A percentile compares a stretch with the other conserved stretches of the same genome.
Conservation (phyloP, 805 yeast species). For the Yarrowia porcina region DNA sequence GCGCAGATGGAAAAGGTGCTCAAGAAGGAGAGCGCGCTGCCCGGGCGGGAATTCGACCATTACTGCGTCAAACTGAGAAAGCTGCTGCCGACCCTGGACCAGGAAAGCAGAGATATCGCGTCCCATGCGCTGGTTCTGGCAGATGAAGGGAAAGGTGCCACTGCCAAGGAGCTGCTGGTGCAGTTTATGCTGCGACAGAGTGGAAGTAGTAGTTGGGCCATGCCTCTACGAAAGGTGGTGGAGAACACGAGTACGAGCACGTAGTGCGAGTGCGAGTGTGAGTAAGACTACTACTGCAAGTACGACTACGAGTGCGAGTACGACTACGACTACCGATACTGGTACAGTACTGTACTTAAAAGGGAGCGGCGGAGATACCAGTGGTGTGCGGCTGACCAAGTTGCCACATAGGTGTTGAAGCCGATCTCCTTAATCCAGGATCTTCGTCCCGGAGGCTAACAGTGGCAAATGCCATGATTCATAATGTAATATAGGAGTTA, state of each 20-base stretch:
- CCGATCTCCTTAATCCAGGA: too few relatives aligned
- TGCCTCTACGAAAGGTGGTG: constrained; percentile 58
- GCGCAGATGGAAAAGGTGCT: background rate
- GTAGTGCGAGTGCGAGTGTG: too few relatives aligned
- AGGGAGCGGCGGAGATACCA: too few relatives aligned
- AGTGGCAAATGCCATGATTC: background rate
- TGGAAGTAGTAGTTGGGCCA: constrained; percentile 63
- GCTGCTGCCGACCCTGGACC: constrained; percentile 29
- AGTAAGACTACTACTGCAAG: too few relatives aligned
- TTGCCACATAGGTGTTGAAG: too few relatives aligned
- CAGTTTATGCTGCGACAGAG: constrained; percentile 57
- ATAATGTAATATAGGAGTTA: constrained; percentile 26
- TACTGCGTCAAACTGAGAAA: constrained; percentile 31
- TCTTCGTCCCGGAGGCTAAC: background rate
- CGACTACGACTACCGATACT: too few relatives aligned
- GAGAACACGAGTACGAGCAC: too few relatives aligned
- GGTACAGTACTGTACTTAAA: too few relatives aligned
- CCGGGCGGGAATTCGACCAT: constrained; percentile 31
- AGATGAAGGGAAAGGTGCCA: constrained; percentile 34
- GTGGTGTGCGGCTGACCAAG: too few relatives aligned
- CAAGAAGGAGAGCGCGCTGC: constrained; percentile 21
- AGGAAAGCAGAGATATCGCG: constrained; percentile 32
- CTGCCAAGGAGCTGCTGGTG: constrained; percentile 42
- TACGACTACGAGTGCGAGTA: too few relatives aligned
- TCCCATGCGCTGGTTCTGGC: constrained; percentile 35